phyloP scores from a whole-genome alignment of 2,329 filamentous ascomycete species.

The Colletotrichum chlorophyti region DNA sequence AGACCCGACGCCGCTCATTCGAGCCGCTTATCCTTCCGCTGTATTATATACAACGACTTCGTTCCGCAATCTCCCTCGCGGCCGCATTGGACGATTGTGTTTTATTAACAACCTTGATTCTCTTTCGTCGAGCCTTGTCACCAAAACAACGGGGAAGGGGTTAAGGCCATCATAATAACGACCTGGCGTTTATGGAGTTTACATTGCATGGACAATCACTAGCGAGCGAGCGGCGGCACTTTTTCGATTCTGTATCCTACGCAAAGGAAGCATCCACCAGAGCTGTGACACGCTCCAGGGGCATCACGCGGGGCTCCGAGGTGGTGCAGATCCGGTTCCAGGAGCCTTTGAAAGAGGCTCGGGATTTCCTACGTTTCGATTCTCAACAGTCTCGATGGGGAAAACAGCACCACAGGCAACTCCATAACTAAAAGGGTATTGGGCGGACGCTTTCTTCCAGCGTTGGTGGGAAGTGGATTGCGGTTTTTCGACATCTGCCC shows the following conservation, averaged over 20 bases:
- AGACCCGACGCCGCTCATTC: constrained; percentile 8
- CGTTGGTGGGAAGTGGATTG: constrained; percentile 5
- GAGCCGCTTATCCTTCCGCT: constrained; percentile 19
- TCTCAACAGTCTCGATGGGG: constrained; percentile 12
- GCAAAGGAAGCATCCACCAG: not conserved
- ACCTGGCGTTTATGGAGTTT: constrained; percentile 27
- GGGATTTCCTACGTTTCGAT: constrained; percentile 9
- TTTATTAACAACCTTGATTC: constrained; percentile 6
- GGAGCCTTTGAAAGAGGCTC: not conserved
- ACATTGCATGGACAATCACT: constrained; percentile 21
- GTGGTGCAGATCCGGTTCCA: not conserved
- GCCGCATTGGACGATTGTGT: constrained; percentile 1
- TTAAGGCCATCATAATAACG: constrained; percentile 25
- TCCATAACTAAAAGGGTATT: constrained; percentile 17
- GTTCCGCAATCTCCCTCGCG: not conserved
- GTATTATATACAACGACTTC: constrained; percentile 25
- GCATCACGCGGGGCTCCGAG: constrained; percentile 7
- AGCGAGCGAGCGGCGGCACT: constrained; percentile 29
- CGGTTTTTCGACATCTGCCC: constrained; percentile 2
- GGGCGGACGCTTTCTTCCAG: not conserved
- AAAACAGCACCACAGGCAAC: constrained; percentile 25
- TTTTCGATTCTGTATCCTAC: constrained; percentile 20
- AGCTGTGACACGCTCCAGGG: constrained; percentile 7
- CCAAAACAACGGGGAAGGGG: constrained; percentile 7
- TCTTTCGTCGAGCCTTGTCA: constrained; percentile 6